phyloP scores from a whole-genome alignment of 2,329 filamentous ascomycete species.

The Cercospora sp. region DNA sequence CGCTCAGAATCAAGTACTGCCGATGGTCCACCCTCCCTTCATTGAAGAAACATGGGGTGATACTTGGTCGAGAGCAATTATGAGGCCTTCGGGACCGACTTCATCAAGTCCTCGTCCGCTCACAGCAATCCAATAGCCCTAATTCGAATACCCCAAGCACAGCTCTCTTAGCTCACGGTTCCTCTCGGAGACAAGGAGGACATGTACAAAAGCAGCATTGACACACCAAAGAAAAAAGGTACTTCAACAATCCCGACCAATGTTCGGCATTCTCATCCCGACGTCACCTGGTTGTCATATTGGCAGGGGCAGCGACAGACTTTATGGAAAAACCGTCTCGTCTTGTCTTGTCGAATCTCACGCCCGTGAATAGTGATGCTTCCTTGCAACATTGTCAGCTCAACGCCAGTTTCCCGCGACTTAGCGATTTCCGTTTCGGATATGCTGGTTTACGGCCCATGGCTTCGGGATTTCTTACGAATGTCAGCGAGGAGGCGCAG shows the following conservation, averaged over 20 bases:
- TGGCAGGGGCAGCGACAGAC: neutral
- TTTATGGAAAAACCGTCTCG: neutral
- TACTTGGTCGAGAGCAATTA: neutral
- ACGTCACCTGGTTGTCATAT: conserved; percentile 3
- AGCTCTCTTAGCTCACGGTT: neutral
- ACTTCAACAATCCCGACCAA: neutral
- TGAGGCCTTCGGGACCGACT: neutral
- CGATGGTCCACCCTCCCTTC: neutral
- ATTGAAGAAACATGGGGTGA: neutral
- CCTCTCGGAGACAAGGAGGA: neutral
- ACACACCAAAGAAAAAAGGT: neutral
- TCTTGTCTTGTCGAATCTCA: neutral
- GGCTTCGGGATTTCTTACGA: neutral
- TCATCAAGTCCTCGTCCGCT: neutral
- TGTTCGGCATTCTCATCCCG: neutral
- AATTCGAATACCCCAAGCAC: neutral
- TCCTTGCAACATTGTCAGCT: neutral
- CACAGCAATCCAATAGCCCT: neutral
- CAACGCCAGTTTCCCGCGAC: neutral
- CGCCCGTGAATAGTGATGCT: neutral
- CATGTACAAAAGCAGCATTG: neutral
- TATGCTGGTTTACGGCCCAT: neutral
- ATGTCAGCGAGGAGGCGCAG: neutral
- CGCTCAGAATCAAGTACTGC: neutral
- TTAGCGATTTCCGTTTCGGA: neutral